Evolutionary conservation across 2,329 filamentous ascomycete genomes (phyloP), one percentile per base, ranked within the genome.

Genomic region (Ascochyta koolunga): DNA sequence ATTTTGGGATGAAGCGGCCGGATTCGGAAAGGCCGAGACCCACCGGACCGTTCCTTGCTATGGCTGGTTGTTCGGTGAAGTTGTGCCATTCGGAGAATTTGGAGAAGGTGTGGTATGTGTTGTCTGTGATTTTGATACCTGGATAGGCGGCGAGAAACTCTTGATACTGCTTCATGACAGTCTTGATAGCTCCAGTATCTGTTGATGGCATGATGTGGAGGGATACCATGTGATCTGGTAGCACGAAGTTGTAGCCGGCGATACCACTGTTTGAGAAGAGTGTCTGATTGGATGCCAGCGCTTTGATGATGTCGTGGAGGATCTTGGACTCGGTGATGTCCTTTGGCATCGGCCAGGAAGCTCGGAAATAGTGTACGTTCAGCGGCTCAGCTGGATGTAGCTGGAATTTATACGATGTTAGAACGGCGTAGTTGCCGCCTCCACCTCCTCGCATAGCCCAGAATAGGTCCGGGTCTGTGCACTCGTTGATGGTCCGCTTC

Each of bases 391-490:
- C 62, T 1, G 65, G 65, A 32, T 74, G 69, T 1, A 74, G 60
- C 48, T 72, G 69, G 46, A 75, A 74, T 55, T 69, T 73, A 59
- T 74, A 75, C 2, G 69, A 69, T 15, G 62, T 69, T 37, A 74
- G 53, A n/a, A 73, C 67, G 6, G 68, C 72, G 35, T 68, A 73
- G 7, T 68, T 75, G n/a, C 70, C 68, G 2, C 72, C 71, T 41
- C 72, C 72, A 4, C 71, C 70, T 46, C 71, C 71, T 41, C 70
- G 65, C 68, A 75, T 72, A 8, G 71, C 72, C 70, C 70, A 75
- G 57, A 73, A 74, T 2, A 73, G 65, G 13, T 72, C 67, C 0
- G 70, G 66, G 39, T 73, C 68, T 9, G 38, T 68, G 48, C 69
- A 72, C 39, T 72, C 70, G 27, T 72, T 72, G 50, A 72, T 71